phyloP scores from a whole-genome alignment of 495 filamentous ascomycete genomes.

The Glarea lozoyensis region DNA sequence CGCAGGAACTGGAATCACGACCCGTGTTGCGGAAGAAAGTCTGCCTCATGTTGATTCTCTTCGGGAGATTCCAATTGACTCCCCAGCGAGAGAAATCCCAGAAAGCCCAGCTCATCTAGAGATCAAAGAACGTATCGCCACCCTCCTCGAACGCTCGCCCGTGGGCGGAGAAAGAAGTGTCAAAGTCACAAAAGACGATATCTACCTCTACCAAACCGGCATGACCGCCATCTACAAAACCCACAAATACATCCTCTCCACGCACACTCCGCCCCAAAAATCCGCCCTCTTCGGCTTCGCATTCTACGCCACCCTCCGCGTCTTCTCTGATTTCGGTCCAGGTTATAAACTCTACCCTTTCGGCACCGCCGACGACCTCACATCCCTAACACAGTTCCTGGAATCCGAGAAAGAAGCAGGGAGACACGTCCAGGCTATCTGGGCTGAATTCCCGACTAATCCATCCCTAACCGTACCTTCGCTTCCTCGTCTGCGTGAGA shows the following conservation, averaged over 20 bases:
- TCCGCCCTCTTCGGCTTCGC: slow-evolving; percentile 24
- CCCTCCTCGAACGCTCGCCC: slow-evolving; percentile 25
- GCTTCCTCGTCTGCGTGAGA: slow-evolving; percentile 18
- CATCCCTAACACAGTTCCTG: slow-evolving; percentile 18
- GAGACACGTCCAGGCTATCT: slow-evolving; percentile 20
- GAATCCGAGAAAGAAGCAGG: slow-evolving; percentile 15
- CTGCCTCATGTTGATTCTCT: slow-evolving; percentile 24
- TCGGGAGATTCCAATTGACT: slow-evolving; percentile 11
- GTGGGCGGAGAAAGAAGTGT: slow-evolving; percentile 6
- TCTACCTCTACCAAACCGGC: slow-evolving; percentile 27
- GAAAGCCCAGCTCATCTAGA: slow-evolving; percentile 20
- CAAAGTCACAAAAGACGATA: slow-evolving; percentile 19
- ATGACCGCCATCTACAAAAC: slow-evolving; percentile 25
- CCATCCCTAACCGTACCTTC: slow-evolving; percentile 22
- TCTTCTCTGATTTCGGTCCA: slow-evolving; percentile 21
- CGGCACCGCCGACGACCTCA: slow-evolving; percentile 17
- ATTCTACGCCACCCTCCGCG: slow-evolving; percentile 20
- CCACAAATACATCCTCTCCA: slow-evolving; percentile 12
- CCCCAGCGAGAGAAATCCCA: slow-evolving; percentile 8
- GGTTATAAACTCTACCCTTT: slow-evolving; percentile 14
- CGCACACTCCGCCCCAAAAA: slow-evolving; percentile 3
- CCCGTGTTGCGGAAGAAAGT: slow-evolving; percentile 28
- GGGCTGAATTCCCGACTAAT: slow-evolving; percentile 27
- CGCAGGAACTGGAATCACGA: slow-evolving; percentile 29
- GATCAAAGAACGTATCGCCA: slow-evolving; percentile 27